Evolutionary conservation across 2,329 filamentous ascomycete species (phyloP).

Genomic region (Aureobasidium zeae): DNA sequence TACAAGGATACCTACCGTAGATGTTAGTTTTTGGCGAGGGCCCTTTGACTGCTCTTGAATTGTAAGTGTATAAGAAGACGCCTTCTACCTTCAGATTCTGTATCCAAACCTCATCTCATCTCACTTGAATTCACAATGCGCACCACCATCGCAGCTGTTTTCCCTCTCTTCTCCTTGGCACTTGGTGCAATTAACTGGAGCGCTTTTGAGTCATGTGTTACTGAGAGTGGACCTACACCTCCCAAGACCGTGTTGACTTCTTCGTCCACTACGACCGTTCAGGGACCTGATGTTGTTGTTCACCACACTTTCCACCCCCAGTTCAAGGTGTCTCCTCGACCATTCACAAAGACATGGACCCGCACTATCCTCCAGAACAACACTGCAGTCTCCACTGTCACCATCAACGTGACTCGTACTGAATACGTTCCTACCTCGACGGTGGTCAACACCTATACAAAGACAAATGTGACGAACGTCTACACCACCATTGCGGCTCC

Average conservation of each 20-base stretch:
- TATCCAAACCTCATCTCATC: neutral
- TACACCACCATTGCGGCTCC: slow-evolving; percentile 8
- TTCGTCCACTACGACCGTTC: slow-evolving; percentile 1
- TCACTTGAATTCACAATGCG: neutral
- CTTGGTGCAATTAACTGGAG: slow-evolving; percentile 11
- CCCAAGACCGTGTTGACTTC: slow-evolving; percentile 6
- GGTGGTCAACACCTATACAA: slow-evolving; percentile 1
- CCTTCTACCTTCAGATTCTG: neutral
- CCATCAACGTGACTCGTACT: slow-evolving; percentile 2
- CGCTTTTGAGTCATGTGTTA: slow-evolving; percentile 11
- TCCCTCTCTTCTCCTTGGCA: slow-evolving; percentile 10
- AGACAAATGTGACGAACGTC: slow-evolving; percentile 2
- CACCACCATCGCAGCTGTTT: neutral
- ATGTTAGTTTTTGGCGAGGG: too few relatives aligned
- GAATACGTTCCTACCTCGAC: slow-evolving; percentile 5
- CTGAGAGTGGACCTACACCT: slow-evolving; percentile 2
- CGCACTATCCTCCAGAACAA: slow-evolving; percentile 5
- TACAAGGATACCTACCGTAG: too few relatives aligned
- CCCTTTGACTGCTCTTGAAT: too few relatives aligned
- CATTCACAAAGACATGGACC: slow-evolving; percentile 9
- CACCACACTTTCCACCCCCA: slow-evolving; percentile 11
- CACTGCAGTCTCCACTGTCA: slow-evolving; percentile 7
- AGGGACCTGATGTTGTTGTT: slow-evolving; percentile 6
- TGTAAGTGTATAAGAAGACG: neutral
- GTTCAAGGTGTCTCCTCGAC: neutral